Conservation (phyloP, 2,329 filamentous ascomycete genomes). For the Colletotrichum gigasporum region DNA sequence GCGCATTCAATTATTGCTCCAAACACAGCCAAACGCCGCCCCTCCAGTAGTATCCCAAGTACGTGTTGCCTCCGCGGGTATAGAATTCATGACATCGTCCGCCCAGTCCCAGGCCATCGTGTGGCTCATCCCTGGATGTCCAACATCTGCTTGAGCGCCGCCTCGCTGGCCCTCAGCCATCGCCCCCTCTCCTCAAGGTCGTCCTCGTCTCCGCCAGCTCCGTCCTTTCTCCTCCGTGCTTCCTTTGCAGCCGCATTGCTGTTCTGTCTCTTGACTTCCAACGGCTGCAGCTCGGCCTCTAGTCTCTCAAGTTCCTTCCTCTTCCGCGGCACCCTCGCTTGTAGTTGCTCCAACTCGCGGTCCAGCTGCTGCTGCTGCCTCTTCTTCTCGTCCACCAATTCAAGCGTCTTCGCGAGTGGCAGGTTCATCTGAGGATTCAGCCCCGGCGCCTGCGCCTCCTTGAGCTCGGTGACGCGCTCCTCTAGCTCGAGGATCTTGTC, state of each 20-base stretch:
- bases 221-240: constrained; percentile 74
- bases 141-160: constrained; percentile 69
- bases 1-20: not conserved
- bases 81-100: constrained; percentile 10
- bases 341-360: constrained; percentile 70
- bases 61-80: constrained; percentile 19
- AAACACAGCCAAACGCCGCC: constrained; percentile 15
- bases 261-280: constrained; percentile 74
- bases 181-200: constrained; percentile 79
- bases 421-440: constrained; percentile 59
- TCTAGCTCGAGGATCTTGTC: constrained; percentile 59
- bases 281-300: constrained; percentile 71
- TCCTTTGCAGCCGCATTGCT: constrained; percentile 76
- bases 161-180: constrained; percentile 79
- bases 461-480: constrained; percentile 55
- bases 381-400: constrained; percentile 61
- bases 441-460: constrained; percentile 47
- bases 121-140: constrained; percentile 56
- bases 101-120: not conserved
- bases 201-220: constrained; percentile 72
- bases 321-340: constrained; percentile 71
- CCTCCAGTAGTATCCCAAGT: not conserved
- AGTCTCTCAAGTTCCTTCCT: constrained; percentile 73
- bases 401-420: constrained; percentile 65
- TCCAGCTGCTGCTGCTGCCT: constrained; percentile 65